A percentile compares a stretch with the other conserved stretches of the same genome.
phyloP scores from a whole-genome alignment of 2,329 filamentous ascomycete genomes.

The Fusarium marasasianum region DNA sequence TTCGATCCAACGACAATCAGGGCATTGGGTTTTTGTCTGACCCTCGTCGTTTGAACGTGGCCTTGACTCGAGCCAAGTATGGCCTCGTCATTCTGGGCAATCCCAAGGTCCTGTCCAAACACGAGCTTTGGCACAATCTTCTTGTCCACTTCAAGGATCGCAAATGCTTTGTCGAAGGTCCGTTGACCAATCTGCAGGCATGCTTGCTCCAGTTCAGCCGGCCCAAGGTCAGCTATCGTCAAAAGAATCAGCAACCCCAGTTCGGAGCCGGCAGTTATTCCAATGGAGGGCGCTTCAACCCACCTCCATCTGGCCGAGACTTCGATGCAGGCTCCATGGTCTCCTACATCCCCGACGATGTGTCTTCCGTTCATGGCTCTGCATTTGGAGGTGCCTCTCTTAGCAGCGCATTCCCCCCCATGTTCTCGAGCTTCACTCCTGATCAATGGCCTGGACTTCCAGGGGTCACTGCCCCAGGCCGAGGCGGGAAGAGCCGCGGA shows the following conservation, averaged over 20 bases:
- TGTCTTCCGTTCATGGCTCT: conserved; percentile 94
- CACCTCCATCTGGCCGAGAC: conserved; percentile 58
- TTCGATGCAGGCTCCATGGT: conserved; percentile 88
- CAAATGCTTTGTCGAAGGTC: conserved; percentile 95
- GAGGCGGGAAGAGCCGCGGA: conserved; percentile 73
- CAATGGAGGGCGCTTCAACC: conserved; percentile 55
- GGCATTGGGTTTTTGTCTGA: conserved; percentile 99
- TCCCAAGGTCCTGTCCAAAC: conserved; percentile 96
- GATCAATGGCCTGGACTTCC: conserved; percentile 89
- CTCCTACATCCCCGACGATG: conserved; percentile 96
- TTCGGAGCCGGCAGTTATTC: conserved; percentile 50
- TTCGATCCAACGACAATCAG: conserved; percentile 98
- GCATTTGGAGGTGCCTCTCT: conserved; percentile 87
- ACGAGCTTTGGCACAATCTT: conserved; percentile 96
- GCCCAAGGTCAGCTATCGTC: conserved; percentile 91
- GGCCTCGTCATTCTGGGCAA: conserved; percentile 97
- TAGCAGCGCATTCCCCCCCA: conserved; percentile 79
- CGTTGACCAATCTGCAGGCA: conserved; percentile 93
- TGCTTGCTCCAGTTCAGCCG: conserved; percentile 94
- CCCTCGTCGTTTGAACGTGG: conserved; percentile 95
- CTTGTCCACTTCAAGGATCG: conserved; percentile 96
- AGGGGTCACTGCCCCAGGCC: conserved; percentile 68
- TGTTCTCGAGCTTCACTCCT: conserved; percentile 91
- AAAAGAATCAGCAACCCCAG: conserved; percentile 83
- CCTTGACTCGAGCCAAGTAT: conserved; percentile 95